phyloP scores from a whole-genome alignment of 139 green algal genomes.

The Choricystis sp. region DNA sequence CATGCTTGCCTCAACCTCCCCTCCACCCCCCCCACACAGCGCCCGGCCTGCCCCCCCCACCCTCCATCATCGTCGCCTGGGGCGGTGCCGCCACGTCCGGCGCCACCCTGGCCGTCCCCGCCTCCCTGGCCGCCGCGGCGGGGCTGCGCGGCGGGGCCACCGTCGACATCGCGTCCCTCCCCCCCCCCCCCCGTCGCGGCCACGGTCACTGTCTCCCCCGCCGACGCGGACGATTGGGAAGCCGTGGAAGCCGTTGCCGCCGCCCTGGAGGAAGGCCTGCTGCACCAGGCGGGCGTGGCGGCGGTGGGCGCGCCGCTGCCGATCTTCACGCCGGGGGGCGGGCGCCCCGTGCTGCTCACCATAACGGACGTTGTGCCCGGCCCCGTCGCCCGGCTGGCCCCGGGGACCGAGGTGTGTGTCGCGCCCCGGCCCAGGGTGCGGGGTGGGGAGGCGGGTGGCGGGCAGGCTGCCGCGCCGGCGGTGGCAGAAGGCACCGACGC shows the following conservation, averaged over 20 bases:
- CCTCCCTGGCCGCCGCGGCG: slow-evolving; percentile 18
- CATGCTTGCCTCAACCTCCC: neutral
- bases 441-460: neutral
- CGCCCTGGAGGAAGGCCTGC: slow-evolving; percentile 55
- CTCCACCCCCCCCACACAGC: neutral
- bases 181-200: slow-evolving; percentile 22
- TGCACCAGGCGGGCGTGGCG: slow-evolving; percentile 54
- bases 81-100: slow-evolving; percentile 11
- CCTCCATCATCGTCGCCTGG: slow-evolving; percentile 16
- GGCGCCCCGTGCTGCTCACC: slow-evolving; percentile 16
- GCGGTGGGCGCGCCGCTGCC: slow-evolving; percentile 36
- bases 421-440: slow-evolving; percentile 38
- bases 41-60: neutral
- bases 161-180: slow-evolving; percentile 10
- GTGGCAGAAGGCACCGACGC: neutral
- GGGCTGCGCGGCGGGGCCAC: slow-evolving; percentile 19
- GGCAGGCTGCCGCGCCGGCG: slow-evolving; percentile 3
- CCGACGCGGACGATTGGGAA: slow-evolving; percentile 64
- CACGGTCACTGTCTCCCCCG: slow-evolving; percentile 37
- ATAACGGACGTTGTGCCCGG: slow-evolving; percentile 10
- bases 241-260: slow-evolving; percentile 59
- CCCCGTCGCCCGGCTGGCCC: slow-evolving; percentile 31
- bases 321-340: slow-evolving; percentile 35
- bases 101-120: slow-evolving; percentile 24
- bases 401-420: slow-evolving; percentile 48